phyloP scores from a whole-genome alignment of 2,329 filamentous ascomycete species.

The Chaetomiaceae sp. region DNA sequence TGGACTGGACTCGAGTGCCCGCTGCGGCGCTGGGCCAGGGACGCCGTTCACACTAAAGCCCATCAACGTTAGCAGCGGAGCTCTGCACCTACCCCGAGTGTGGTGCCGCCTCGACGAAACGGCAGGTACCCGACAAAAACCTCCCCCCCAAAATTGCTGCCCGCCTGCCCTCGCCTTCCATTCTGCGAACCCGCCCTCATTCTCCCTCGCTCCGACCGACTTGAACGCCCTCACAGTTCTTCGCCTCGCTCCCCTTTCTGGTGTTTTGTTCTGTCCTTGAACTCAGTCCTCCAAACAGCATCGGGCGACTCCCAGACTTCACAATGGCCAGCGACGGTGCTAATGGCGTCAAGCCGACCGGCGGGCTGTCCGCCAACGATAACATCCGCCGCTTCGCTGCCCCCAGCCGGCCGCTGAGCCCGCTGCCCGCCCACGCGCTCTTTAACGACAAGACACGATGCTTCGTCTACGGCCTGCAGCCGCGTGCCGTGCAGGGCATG shows the following conservation, averaged over 20 bases:
- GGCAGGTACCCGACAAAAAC: conserved; percentile 22
- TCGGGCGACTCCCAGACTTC: no score
- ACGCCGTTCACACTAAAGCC: conserved; percentile 11
- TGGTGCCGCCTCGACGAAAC: conserved; percentile 14
- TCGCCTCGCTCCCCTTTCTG: conserved; percentile 14
- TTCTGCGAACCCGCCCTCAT: conserved; percentile 13
- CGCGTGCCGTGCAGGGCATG: conserved; percentile 85
- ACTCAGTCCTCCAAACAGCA: no score
- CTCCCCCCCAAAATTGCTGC: conserved; percentile 20
- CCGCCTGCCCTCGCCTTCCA: conserved; percentile 17
- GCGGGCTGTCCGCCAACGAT: conserved; percentile 76
- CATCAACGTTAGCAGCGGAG: conserved; percentile 14
- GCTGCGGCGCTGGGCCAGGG: conserved; percentile 8
- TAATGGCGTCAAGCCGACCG: conserved; percentile 32
- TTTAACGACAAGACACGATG: conserved; percentile 99
- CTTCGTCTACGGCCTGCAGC: conserved; percentile 99
- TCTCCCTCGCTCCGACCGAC: conserved; percentile 10
- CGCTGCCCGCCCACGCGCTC: conserved; percentile 78
- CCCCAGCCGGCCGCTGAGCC: conserved; percentile 86
- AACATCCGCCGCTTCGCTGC: conserved; percentile 96
- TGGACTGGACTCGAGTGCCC: no score
- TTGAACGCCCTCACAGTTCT: neutral
- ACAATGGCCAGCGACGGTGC: conserved; percentile 48
- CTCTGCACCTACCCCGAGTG: conserved; percentile 15
- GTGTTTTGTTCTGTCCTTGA: conserved; percentile 5